A percentile compares a stretch with the other conserved stretches of the same genome.
These are phyloP conservation scores for Hemisphaericaspora xylanilytica DNA, from an alignment of 1,139 yeast species.

Conservation along the genomic window DNA sequence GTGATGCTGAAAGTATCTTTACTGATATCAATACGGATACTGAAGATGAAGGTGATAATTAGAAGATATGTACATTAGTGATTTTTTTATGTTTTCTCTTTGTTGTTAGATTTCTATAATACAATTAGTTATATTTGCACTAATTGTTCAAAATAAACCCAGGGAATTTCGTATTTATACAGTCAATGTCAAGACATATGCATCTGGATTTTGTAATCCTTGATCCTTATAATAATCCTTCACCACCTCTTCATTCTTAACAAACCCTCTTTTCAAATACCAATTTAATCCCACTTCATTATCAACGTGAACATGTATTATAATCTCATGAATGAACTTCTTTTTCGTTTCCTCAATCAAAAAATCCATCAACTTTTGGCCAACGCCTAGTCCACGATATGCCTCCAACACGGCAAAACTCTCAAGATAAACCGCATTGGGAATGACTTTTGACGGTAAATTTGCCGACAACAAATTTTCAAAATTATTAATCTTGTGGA, in stretches of 20 bases:
- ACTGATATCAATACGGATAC: constrained; percentile 53
- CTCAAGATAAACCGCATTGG: constrained; percentile 60
- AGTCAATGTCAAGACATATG: constrained; percentile 32
- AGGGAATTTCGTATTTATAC: too few relatives aligned
- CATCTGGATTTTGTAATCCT: constrained; percentile 47
- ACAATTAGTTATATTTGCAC: not conserved
- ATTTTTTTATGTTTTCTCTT: not conserved
- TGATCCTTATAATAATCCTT: constrained; percentile 53
- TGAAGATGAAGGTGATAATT: constrained; percentile 47
- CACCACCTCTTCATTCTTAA: constrained; percentile 35
- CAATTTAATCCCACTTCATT: constrained; percentile 49
- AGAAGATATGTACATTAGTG: constrained; percentile 4
- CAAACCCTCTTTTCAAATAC: constrained; percentile 57
- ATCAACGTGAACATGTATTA: constrained; percentile 57
- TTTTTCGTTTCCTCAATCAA: constrained; percentile 53
- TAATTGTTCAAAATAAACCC: too few relatives aligned
- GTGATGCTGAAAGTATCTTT: constrained; percentile 40
- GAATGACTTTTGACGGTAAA: constrained; percentile 34
- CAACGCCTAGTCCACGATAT: constrained; percentile 62
- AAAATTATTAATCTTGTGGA: constrained; percentile 21
- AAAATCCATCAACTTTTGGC: constrained; percentile 53
- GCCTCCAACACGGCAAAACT: constrained; percentile 62
- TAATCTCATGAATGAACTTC: constrained; percentile 53
- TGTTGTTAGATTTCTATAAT: constrained; percentile 1
- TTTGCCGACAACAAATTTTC: constrained; percentile 23